Evolutionary conservation across 2,329 filamentous ascomycete species (phyloP), one percentile per base, ranked within the genome.

Genomic region (Verticillium alfalfae): DNA sequence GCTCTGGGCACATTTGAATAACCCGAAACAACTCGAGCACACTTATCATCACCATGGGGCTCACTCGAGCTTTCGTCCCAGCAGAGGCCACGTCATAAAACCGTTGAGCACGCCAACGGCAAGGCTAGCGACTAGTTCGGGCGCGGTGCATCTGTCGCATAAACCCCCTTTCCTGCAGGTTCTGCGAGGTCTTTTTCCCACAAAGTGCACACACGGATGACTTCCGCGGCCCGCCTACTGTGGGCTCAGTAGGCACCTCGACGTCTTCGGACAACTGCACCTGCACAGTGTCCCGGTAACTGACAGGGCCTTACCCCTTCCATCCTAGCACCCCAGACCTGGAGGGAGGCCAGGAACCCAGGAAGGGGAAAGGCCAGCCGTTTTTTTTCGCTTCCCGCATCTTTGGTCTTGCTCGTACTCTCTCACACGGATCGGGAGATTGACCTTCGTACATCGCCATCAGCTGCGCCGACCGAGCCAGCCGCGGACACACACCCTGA

Each of bases 211-310:
- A 34, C 38, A 26, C 57, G 57, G 57, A 58, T 34, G 18, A 18
- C 57, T 58, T 58, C 57, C 57, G 22, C 57, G 57, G 34, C n/a
- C 56, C 39, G 45, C 45, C 45, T n/a, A 49, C n/a, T 49, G n/a
- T 49, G 45, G 45, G 45, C 45, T 49, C 45, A 10, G 45, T 13
- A 26, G 9, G 45, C 45, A 49, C 45, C 45, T 22, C n/a, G 18
- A 12, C 45, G 45, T 45, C 45, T 49, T 26, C n/a, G 18, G 15
- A 49, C 18, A 22, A 8, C 18, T 26, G n/a, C 45, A 22, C 45
- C 39, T 16, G 39, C 39, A 45, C 39, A 37, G 13, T 16, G 39
- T n/a, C 45, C 45, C 45, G 45, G 45, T 18, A 22, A 49, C 22
- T 49, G 18, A 49, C 45, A 49, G 45, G 45, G 26, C 26, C 26